A percentile compares a stretch with the other conserved stretches of the same genome.
Conservation (phyloP, 108 stramenopile genomes). For the Pelagomonas calceolata region DNA sequence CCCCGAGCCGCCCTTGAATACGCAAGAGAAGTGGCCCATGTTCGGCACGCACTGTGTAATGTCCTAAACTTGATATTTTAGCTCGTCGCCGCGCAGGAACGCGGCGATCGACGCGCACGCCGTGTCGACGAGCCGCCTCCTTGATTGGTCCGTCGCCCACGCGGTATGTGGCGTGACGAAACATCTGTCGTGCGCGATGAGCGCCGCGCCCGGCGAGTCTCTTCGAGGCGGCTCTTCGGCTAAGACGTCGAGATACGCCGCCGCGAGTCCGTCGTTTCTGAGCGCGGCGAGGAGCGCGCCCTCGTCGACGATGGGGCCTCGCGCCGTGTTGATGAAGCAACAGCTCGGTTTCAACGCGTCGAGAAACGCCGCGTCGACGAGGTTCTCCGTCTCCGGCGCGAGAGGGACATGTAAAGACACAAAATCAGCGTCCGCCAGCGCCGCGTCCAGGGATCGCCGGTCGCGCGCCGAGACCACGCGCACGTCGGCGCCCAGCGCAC, state of each 20-base stretch:
- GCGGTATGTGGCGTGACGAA: not conserved
- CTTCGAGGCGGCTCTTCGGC: too few relatives aligned
- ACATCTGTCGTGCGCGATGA: too few relatives aligned
- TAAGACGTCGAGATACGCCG: too few relatives aligned
- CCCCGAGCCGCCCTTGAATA: too few relatives aligned
- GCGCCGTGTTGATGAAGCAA: conserved; percentile 72
- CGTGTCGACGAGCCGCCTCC: not conserved
- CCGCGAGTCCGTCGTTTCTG: not conserved
- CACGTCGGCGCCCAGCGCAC: not conserved
- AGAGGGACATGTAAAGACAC: not conserved
- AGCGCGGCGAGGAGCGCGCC: not conserved
- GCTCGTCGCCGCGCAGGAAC: too few relatives aligned
- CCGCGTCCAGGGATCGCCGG: not conserved
- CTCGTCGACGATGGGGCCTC: conserved; percentile 51
- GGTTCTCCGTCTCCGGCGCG: conserved; percentile 10
- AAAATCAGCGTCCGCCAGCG: not conserved
- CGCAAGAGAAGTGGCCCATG: too few relatives aligned
- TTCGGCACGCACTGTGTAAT: too few relatives aligned
- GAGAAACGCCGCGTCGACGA: conserved; percentile 59
- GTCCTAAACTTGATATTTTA: too few relatives aligned
- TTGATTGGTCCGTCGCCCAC: not conserved
- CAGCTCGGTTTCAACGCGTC: conserved; percentile 67
- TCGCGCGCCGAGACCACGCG: not conserved
- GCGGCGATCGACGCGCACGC: too few relatives aligned
- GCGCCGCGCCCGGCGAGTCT: too few relatives aligned